Conservation (phyloP, 768 basidiomycete species). For the Lentinus tigrinus region DNA sequence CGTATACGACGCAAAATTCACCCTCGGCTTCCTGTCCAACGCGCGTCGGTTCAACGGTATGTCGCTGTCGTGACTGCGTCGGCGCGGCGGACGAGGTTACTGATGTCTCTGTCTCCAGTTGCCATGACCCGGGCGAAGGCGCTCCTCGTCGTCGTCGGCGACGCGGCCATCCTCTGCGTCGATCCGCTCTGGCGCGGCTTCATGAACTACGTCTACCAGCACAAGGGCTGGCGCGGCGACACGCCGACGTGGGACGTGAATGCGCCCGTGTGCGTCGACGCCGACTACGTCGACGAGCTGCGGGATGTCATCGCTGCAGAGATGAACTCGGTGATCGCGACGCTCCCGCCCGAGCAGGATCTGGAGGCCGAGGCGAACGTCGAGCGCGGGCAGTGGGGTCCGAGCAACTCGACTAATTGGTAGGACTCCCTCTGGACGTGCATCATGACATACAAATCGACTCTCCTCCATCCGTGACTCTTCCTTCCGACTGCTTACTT, state of each 20-base stretch:
- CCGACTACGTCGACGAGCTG: constrained; percentile 38
- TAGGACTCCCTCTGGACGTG: not conserved
- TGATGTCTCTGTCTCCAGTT: constrained; percentile 35
- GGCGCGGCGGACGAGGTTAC: no score
- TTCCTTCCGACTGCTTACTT: no score
- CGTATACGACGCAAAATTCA: constrained; percentile 24
- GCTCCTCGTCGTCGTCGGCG: constrained; percentile 60
- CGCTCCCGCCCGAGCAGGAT: constrained; percentile 20
- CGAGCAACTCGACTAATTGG: not conserved
- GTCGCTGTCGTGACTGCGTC: constrained; percentile 19
- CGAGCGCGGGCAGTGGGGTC: not conserved
- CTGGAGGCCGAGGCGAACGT: constrained; percentile 19
- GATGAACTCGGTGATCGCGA: constrained; percentile 35
- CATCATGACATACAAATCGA: no score
- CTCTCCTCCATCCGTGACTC: no score
- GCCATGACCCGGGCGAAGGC: constrained; percentile 67
- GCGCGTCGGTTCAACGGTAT: constrained; percentile 46
- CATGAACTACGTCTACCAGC: constrained; percentile 51
- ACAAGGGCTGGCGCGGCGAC: constrained; percentile 54
- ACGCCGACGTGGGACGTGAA: constrained; percentile 31
- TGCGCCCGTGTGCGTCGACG: constrained; percentile 36
- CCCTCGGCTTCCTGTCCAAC: constrained; percentile 35
- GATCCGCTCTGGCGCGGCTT: constrained; percentile 62
- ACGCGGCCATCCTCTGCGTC: constrained; percentile 54
- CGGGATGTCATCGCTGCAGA: constrained; percentile 28